Percentiles rank a stretch among this genome's conserved stretches.
phyloP scores from a whole-genome alignment of 2,329 filamentous ascomycete species.

The Neofusicoccum cordaticola region DNA sequence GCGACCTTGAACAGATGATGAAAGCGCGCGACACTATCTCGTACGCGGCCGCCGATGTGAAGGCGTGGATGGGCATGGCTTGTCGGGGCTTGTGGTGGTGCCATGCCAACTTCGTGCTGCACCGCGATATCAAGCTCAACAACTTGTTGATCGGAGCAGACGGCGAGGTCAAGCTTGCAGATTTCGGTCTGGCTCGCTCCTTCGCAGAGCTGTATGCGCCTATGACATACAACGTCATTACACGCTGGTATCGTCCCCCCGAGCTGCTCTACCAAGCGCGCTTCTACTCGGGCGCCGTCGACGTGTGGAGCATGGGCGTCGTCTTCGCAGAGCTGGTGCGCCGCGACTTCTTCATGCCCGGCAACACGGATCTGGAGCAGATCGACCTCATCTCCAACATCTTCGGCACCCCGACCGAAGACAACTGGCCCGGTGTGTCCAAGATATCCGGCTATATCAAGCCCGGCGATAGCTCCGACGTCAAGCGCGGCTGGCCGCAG shows the following conservation, averaged over 20 bases:
- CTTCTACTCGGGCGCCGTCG: conserved; percentile 86
- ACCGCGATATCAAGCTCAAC: conserved; percentile 98
- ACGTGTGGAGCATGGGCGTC: conserved; percentile 89
- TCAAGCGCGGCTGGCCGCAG: conserved; percentile 53
- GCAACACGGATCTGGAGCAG: conserved; percentile 82
- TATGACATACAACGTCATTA: conserved; percentile 96
- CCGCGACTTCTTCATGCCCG: conserved; percentile 77
- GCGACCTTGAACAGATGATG: conserved; percentile 92
- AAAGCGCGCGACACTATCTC: conserved; percentile 74
- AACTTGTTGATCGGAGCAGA: conserved; percentile 92
- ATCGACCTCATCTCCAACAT: conserved; percentile 78
- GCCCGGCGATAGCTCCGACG: conserved; percentile 50
- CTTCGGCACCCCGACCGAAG: conserved; percentile 87
- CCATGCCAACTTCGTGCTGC: conserved; percentile 88
- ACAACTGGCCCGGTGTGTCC: conserved; percentile 91
- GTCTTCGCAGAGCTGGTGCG: conserved; percentile 90
- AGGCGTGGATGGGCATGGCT: conserved; percentile 99
- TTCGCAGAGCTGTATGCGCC: conserved; percentile 83
- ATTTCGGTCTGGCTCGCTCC: conserved; percentile 89
- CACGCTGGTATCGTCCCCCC: conserved; percentile 91
- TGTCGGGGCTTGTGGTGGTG: conserved; percentile 91
- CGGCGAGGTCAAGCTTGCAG: conserved; percentile 90
- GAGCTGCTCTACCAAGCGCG: conserved; percentile 88
- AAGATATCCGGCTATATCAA: conserved; percentile 78
- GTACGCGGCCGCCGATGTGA: conserved; percentile 88